Evolutionary conservation across 768 basidiomycete species (phyloP).

Genomic region (Chiua virens): DNA sequence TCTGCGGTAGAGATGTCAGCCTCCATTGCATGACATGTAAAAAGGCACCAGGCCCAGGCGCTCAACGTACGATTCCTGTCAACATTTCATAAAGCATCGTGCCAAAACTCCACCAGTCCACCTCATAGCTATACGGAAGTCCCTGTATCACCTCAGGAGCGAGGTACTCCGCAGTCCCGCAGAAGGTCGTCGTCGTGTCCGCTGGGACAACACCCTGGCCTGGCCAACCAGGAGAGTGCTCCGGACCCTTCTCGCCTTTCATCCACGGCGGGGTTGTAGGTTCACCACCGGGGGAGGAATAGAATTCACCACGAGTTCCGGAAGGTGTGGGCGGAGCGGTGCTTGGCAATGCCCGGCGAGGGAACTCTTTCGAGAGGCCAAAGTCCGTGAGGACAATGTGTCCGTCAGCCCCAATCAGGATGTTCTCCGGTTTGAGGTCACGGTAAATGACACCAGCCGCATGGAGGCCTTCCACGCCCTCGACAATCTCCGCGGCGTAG

Average conservation of each 20-base stretch:
- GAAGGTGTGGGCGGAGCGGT: constrained; percentile 62
- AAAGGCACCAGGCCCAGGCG: constrained; percentile 1
- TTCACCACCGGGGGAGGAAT: constrained; percentile 40
- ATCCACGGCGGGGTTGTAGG: constrained; percentile 76
- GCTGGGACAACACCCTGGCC: constrained; percentile 45
- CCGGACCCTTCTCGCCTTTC: constrained; percentile 59
- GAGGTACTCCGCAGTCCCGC: constrained; percentile 94
- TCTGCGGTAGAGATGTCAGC: constrained; percentile 44
- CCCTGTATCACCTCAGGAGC: constrained; percentile 97
- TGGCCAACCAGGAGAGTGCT: constrained; percentile 57
- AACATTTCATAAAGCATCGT: constrained; percentile 98
- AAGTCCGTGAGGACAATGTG: constrained; percentile 98
- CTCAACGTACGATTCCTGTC: constrained; percentile 75
- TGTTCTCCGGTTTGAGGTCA: constrained; percentile 96
- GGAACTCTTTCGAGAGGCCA: constrained; percentile 90
- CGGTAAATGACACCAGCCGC: constrained; percentile 95
- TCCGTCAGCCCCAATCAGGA: constrained; percentile 90
- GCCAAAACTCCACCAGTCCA: constrained; percentile 98
- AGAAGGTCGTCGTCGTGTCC: constrained; percentile 85
- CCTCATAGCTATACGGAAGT: constrained; percentile 85
- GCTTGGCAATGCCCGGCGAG: constrained; percentile 46
- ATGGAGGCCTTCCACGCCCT: constrained; percentile 94
- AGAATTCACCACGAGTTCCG: constrained; percentile 52
- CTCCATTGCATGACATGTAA: constrained; percentile 16
- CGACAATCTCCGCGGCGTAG: constrained; percentile 96